Percentiles rank a stretch among this genome's conserved stretches.
These are phyloP conservation scores for Candida anutae DNA, from an alignment of 1,139 yeast species.

Conservation along the genomic window DNA sequence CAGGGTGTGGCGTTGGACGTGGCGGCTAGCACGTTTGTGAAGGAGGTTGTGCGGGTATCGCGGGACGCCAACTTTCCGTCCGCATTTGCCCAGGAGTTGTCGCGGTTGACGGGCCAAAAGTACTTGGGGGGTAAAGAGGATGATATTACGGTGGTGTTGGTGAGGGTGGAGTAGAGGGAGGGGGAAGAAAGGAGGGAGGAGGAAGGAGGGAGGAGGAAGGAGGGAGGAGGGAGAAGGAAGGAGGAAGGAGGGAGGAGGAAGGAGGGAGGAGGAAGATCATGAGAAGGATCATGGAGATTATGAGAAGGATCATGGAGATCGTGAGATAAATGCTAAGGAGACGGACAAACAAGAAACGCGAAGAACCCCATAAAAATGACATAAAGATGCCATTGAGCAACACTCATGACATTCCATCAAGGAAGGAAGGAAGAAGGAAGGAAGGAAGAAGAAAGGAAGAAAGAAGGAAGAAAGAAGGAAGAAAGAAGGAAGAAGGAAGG, in stretches of 20 bases:
- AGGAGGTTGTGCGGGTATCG: conserved; percentile 61
- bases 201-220: background rate
- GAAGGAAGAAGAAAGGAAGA: no score
- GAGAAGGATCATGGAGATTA: background rate
- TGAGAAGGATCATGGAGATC: background rate
- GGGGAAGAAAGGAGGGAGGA: background rate
- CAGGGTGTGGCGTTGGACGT: conserved; percentile 16
- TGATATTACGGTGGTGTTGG: conserved; percentile 78
- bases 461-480: no score
- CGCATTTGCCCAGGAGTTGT: conserved; percentile 79
- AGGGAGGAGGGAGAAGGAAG: background rate
- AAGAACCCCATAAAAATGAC: no score
- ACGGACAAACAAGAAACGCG: no score
- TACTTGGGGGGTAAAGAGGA: conserved; percentile 93
- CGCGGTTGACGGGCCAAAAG: conserved; percentile 57
- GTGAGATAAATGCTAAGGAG: no score
- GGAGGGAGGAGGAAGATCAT: background rate
- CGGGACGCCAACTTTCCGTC: conserved; percentile 70
- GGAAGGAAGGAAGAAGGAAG: no score
- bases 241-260: background rate
- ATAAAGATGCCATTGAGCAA: no score
- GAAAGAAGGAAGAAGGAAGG: no score
- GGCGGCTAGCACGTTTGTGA: conserved; percentile 53
- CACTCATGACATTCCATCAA: no score
- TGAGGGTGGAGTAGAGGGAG: conserved; percentile 39